Percentiles rank a stretch among this genome's conserved stretches.
Evolutionary conservation across 495 filamentous ascomycete genomes (phyloP).

Genomic region (Penicillium crystallinum): DNA sequence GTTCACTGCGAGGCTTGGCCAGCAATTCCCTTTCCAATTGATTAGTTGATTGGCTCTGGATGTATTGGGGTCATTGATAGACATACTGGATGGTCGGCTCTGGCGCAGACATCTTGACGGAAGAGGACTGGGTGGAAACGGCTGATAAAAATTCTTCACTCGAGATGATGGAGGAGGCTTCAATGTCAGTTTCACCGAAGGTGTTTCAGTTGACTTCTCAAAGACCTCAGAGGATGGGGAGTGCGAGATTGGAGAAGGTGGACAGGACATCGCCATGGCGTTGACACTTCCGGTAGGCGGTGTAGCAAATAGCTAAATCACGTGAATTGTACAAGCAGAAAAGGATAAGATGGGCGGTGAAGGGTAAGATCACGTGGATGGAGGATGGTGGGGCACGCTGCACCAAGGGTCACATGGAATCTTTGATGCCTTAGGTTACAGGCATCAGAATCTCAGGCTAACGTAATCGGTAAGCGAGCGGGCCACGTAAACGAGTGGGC

Average conservation of each 20-base stretch:
- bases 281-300: background rate
- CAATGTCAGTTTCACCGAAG: too few species aligned
- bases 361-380: too few species aligned
- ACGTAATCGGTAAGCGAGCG: background rate
- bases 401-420: too few species aligned
- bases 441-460: background rate
- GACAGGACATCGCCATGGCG: background rate
- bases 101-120: constrained; percentile 51
- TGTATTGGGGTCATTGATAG: constrained; percentile 19
- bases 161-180: background rate
- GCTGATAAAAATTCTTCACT: background rate
- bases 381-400: too few species aligned
- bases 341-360: background rate
- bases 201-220: too few species aligned
- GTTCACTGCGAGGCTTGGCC: constrained; percentile 70
- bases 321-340: background rate
- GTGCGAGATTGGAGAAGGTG: background rate
- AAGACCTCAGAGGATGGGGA: too few species aligned
- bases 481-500: background rate
- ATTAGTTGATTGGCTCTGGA: constrained; percentile 5
- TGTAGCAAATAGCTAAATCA: background rate
- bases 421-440: background rate
- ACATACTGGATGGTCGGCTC: constrained; percentile 76
- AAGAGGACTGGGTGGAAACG: background rate
- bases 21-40: constrained; percentile 61